Conservation (phyloP, 257 asterid genomes). For the Nicotiana tomentosiformis region DNA sequence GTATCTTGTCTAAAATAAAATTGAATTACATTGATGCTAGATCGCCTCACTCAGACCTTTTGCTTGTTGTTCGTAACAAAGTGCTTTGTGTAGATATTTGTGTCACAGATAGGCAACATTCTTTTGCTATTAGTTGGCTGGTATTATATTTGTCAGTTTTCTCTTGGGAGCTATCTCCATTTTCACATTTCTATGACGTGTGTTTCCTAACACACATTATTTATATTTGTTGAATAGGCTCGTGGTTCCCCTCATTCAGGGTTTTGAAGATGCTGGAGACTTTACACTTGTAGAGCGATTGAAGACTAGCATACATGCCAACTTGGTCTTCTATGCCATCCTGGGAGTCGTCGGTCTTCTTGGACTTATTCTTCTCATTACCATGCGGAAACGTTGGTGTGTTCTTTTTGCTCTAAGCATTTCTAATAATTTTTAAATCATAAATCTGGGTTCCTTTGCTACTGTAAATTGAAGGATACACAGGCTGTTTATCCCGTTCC, state of each 20-base stretch:
- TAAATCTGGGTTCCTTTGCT: slow-evolving; percentile 8
- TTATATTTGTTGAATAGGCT: slow-evolving; percentile 54
- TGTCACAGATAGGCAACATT: neutral
- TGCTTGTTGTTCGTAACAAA: neutral
- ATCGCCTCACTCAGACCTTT: neutral
- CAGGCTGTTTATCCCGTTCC: neutral
- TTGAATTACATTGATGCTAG: neutral
- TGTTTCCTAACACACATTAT: neutral
- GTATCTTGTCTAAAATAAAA: neutral
- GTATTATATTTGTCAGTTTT: neutral
- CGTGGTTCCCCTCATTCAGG: slow-evolving; percentile 96
- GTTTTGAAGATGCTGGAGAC: slow-evolving; percentile 99
- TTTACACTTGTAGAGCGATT: slow-evolving; percentile 81
- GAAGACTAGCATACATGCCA: slow-evolving; percentile 92
- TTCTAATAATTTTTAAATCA: slow-evolving; percentile 6
- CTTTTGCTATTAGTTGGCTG: neutral
- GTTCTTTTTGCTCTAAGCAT: slow-evolving; percentile 31
- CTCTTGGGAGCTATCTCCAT: neutral
- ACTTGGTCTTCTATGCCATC: slow-evolving; percentile 79
- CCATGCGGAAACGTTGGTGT: slow-evolving; percentile 64
- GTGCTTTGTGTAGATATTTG: neutral
- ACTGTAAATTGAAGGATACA: neutral
- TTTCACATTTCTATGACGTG: neutral
- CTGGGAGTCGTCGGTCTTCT: slow-evolving; percentile 90
- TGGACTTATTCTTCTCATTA: slow-evolving; percentile 88